Conservation (phyloP, 108 stramenopile genomes). For the Stephanodiscus minutulus region DNA sequence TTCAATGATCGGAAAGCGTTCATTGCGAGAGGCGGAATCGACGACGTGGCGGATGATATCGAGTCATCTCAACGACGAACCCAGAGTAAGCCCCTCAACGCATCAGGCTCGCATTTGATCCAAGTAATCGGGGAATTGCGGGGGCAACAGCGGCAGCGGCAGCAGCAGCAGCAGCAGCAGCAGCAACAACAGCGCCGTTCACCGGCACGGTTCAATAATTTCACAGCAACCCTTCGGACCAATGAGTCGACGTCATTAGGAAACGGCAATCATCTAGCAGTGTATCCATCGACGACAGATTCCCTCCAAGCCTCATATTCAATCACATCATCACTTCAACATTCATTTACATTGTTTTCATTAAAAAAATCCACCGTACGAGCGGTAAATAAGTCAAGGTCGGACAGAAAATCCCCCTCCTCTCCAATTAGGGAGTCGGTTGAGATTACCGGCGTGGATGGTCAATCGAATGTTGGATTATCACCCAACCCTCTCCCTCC, state of each 20-base stretch:
- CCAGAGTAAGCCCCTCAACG: too few species aligned
- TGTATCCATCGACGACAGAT: neutral
- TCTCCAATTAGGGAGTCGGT: neutral
- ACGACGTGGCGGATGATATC: too few species aligned
- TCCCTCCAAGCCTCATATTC: neutral
- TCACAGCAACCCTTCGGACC: neutral
- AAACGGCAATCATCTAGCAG: too few species aligned
- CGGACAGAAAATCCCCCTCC: neutral
- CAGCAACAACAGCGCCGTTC: neutral
- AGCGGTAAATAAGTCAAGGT: neutral
- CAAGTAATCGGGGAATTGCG: too few species aligned
- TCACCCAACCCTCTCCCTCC: neutral
- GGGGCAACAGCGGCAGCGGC: neutral
- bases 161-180: neutral
- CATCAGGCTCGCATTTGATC: too few species aligned
- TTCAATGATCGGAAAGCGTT: too few species aligned
- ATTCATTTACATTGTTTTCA: neutral
- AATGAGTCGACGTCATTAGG: neutral
- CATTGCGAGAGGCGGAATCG: too few species aligned
- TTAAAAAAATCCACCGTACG: neutral
- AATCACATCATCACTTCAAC: neutral
- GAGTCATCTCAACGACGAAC: too few species aligned
- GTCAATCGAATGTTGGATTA: neutral
- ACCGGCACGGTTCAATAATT: neutral
- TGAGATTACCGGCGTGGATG: neutral